Conservation (phyloP, 768 basidiomycete genomes). For the Tricholoma saponaceum region DNA sequence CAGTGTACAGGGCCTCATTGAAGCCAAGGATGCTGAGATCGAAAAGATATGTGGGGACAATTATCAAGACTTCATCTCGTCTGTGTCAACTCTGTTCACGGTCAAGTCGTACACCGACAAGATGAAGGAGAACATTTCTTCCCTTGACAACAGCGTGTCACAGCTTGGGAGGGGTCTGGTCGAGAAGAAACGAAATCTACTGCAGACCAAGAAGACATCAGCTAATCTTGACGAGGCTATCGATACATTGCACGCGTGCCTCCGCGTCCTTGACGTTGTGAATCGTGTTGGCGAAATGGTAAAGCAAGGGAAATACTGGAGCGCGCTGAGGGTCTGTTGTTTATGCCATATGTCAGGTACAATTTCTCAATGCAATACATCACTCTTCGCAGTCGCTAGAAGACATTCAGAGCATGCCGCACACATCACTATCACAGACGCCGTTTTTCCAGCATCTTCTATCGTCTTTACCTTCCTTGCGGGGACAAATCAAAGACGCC, state of each 20-base stretch:
- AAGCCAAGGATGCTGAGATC: conserved; percentile 94
- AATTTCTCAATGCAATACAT: conserved; percentile 25
- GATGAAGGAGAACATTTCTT: conserved; percentile 87
- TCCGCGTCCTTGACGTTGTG: conserved; percentile 90
- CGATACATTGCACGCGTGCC: conserved; percentile 89
- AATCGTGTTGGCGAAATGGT: conserved; percentile 93
- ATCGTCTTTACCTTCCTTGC: conserved; percentile 86
- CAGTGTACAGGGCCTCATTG: conserved; percentile 81
- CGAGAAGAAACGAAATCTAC: conserved; percentile 87
- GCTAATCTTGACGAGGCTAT: conserved; percentile 95
- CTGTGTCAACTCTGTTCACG: conserved; percentile 92
- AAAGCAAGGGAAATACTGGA: conserved; percentile 92
- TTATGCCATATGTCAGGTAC: conserved; percentile 27
- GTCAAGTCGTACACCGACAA: conserved; percentile 96
- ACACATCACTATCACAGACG: conserved; percentile 85
- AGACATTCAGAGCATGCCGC: conserved; percentile 88
- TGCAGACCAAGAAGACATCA: conserved; percentile 91
- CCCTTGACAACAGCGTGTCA: conserved; percentile 83
- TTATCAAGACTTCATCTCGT: conserved; percentile 96
- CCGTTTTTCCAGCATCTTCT: conserved; percentile 91
- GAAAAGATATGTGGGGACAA: conserved; percentile 94
- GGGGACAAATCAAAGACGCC: conserved; percentile 85
- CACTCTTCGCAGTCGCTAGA: conserved; percentile 73
- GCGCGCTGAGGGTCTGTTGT: conserved; percentile 83
- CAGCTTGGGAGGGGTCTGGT: conserved; percentile 85